Evolutionary conservation across 805 yeast species (phyloP).

Genomic region (Dipodascopsis uninucleata): DNA sequence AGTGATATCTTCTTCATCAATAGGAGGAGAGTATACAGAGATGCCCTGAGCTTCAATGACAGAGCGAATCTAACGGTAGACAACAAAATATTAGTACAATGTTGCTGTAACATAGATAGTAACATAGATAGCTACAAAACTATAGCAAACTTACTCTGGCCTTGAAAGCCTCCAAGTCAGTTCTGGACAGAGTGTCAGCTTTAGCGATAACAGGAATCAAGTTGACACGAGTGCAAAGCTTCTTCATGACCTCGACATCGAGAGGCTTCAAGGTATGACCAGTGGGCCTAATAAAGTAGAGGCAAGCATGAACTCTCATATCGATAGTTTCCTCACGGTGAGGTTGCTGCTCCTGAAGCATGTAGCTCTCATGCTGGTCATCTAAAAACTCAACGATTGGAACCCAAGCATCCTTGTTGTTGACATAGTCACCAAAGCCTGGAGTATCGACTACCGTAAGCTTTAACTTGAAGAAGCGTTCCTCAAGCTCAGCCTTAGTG

Average conservation of each 20-base stretch:
- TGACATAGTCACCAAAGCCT: constrained; percentile 68
- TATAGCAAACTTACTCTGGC: constrained; percentile 31
- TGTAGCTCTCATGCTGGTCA: constrained; percentile 64
- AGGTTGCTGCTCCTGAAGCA: constrained; percentile 78
- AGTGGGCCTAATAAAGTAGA: constrained; percentile 75
- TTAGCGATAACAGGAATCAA: constrained; percentile 79
- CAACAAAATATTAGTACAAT: constrained; percentile 1
- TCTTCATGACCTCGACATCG: constrained; percentile 71
- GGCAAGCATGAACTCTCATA: constrained; percentile 74
- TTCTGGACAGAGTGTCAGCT: constrained; percentile 66
- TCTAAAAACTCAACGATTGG: constrained; percentile 72
- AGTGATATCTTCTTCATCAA: constrained; percentile 40
- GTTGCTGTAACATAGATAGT: background rate
- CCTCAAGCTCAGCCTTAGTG: constrained; percentile 52
- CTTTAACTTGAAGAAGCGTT: constrained; percentile 54
- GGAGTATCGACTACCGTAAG: constrained; percentile 70
- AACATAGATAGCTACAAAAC: background rate
- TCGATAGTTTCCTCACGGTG: constrained; percentile 52
- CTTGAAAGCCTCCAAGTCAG: constrained; percentile 56
- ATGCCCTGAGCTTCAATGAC: constrained; percentile 55
- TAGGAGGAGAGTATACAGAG: constrained; percentile 50
- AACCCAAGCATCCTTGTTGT: constrained; percentile 64
- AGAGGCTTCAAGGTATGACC: constrained; percentile 57
- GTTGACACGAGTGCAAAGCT: constrained; percentile 66
- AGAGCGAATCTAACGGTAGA: constrained; percentile 40